These are phyloP conservation scores for Draba incana DNA, from an alignment of 345 rosid species.

Conservation along the genomic window DNA sequence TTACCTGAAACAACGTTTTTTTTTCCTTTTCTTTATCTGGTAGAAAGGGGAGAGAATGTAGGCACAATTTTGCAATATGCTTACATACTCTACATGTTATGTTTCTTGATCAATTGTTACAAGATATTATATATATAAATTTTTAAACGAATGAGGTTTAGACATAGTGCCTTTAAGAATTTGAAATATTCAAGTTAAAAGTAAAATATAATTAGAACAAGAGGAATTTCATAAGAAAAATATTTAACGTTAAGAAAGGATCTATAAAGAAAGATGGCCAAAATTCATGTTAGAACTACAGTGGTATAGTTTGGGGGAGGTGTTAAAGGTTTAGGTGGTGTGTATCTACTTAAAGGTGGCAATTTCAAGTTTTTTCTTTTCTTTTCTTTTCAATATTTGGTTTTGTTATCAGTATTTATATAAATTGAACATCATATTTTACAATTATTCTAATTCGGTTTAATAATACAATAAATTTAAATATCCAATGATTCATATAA, in stretches of 20 bases:
- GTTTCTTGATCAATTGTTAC: background rate
- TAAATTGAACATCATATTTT: background rate
- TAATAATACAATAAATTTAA: no score
- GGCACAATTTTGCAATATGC: background rate
- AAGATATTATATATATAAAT: background rate
- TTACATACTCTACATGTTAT: conserved; percentile 3
- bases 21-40: background rate
- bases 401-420: background rate
- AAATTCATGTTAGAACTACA: background rate
- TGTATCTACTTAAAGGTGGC: background rate
- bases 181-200: background rate
- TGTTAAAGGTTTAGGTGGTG: background rate
- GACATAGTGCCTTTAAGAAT: background rate
- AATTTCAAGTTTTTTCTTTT: background rate
- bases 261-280: background rate
- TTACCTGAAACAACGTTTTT: background rate
- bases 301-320: background rate
- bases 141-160: background rate
- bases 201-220: background rate
- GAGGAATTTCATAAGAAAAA: background rate
- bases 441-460: background rate
- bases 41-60: background rate
- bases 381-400: background rate
- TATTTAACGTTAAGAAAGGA: background rate
- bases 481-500: no score